These are phyloP conservation scores for Tetrahymena thermophila DNA, from an alignment of 73 alveolate genomes.

Conservation along the genomic window DNA sequence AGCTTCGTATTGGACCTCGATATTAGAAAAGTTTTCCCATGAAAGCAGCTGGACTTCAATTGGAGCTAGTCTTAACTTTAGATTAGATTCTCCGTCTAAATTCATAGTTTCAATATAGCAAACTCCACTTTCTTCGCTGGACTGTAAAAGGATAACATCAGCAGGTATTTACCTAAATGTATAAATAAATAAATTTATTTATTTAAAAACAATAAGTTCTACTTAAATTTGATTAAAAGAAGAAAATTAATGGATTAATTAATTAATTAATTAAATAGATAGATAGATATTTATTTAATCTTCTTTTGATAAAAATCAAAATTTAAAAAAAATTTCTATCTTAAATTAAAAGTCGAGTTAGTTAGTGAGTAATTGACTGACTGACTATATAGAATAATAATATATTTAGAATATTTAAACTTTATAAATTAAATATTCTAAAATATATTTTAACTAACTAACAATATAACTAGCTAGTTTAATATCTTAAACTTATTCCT, in stretches of 20 bases:
- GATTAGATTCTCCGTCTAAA: conserved; percentile 85
- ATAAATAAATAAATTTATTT: neutral
- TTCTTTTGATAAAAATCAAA: neutral
- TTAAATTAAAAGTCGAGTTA: conserved; percentile 13
- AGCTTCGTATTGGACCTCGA: conserved; percentile 30
- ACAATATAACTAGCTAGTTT: too few species aligned
- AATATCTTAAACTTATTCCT: too few species aligned
- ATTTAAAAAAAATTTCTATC: neutral
- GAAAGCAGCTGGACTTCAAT: neutral
- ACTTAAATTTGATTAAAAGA: conserved; percentile 11
- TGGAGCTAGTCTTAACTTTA: neutral
- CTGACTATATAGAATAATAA: too few species aligned
- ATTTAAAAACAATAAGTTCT: conserved; percentile 66
- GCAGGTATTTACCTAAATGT: conserved; percentile 63
- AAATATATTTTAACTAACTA: neutral
- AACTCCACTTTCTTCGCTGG: conserved; percentile 53
- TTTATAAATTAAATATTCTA: neutral
- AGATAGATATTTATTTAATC: neutral
- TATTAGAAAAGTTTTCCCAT: neutral
- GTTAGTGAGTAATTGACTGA: too few species aligned
- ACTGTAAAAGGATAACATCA: conserved; percentile 54
- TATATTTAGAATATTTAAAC: neutral
- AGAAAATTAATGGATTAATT: conserved; percentile 5
- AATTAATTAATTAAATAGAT: neutral
- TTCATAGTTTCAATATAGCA: conserved; percentile 84